Conservation (phyloP, 1,139 yeast genomes). For the Candida gigantensis region DNA sequence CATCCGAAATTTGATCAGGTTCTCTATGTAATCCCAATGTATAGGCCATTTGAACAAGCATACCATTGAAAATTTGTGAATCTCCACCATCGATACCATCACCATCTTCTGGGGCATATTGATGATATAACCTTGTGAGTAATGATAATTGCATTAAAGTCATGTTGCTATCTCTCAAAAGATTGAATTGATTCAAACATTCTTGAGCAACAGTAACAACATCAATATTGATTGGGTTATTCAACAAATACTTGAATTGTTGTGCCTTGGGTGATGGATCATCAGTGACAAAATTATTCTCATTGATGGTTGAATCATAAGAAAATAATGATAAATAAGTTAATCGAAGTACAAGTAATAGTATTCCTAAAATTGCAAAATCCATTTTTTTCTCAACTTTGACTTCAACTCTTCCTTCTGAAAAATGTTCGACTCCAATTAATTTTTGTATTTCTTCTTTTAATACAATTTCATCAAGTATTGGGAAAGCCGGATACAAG, state of each 20-base stretch:
- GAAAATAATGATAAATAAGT: constrained; percentile 34
- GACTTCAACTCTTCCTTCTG: constrained; percentile 17
- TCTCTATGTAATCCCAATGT: constrained; percentile 50
- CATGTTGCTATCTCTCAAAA: constrained; percentile 40
- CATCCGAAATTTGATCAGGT: constrained; percentile 29
- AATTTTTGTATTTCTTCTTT: constrained; percentile 20
- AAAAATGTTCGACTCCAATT: constrained; percentile 22
- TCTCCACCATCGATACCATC: constrained; percentile 52
- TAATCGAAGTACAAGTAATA: constrained; percentile 29
- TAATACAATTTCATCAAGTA: constrained; percentile 43
- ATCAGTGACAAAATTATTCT: constrained; percentile 23
- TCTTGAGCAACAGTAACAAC: constrained; percentile 35
- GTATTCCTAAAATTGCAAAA: constrained; percentile 33
- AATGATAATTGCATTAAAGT: constrained; percentile 52
- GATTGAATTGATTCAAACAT: constrained; percentile 41
- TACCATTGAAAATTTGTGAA: constrained; percentile 36
- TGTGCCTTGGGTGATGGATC: constrained; percentile 26
- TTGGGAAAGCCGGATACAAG: constrained; percentile 49
- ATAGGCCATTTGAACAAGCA: constrained; percentile 42
- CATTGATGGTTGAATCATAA: constrained; percentile 32
- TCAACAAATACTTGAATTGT: constrained; percentile 26
- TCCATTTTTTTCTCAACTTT: constrained; percentile 31
- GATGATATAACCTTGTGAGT: constrained; percentile 38
- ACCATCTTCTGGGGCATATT: constrained; percentile 53
- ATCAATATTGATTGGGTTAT: constrained; percentile 34